Evolutionary conservation across 768 basidiomycete genomes (phyloP).

Genomic region (Boletus rubropictus): DNA sequence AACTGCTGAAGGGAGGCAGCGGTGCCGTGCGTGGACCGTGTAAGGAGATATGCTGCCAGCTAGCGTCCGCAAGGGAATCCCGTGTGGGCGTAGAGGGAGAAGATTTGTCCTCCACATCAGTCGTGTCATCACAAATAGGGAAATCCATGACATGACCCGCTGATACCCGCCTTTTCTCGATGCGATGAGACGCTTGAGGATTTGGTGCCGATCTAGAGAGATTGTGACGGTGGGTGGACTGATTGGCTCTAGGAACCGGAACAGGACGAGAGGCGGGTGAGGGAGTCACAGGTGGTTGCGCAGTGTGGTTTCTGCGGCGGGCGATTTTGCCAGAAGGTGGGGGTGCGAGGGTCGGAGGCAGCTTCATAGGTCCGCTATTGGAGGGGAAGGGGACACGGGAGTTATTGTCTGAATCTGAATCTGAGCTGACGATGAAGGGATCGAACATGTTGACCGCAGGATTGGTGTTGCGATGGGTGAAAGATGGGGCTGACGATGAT

Average conservation of each 20-base stretch:
- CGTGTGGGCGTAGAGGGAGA: conserved; percentile 55
- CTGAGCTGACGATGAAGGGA: conserved; percentile 46
- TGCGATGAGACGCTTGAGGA: conserved; percentile 31
- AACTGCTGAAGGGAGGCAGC: conserved; percentile 31
- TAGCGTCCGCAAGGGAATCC: conserved; percentile 25
- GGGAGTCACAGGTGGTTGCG: conserved; percentile 31
- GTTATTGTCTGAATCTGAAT: conserved; percentile 35
- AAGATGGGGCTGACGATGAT: conserved; percentile 19
- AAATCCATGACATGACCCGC: conserved; percentile 38
- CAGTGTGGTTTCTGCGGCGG: conserved; percentile 46
- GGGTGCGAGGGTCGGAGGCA: conserved; percentile 38
- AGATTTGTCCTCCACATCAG: conserved; percentile 40
- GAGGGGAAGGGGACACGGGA: conserved; percentile 31
- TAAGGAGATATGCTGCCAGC: conserved; percentile 33
- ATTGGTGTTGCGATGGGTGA: conserved; percentile 26
- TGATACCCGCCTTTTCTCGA: conserved; percentile 30
- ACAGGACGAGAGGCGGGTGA: conserved; percentile 40
- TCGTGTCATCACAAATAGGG: conserved; percentile 71
- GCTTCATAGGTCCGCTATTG: conserved; percentile 16
- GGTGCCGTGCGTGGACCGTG: conserved; percentile 51
- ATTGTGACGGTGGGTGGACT: conserved; percentile 17
- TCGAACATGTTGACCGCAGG: conserved; percentile 39
- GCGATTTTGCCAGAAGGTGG: conserved; percentile 54
- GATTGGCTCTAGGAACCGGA: conserved; percentile 40
- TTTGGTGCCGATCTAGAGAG: conserved; percentile 51